These are phyloP conservation scores for Epicoccum sorghinum DNA, from an alignment of 2,329 filamentous ascomycete genomes.

Conservation along the genomic window DNA sequence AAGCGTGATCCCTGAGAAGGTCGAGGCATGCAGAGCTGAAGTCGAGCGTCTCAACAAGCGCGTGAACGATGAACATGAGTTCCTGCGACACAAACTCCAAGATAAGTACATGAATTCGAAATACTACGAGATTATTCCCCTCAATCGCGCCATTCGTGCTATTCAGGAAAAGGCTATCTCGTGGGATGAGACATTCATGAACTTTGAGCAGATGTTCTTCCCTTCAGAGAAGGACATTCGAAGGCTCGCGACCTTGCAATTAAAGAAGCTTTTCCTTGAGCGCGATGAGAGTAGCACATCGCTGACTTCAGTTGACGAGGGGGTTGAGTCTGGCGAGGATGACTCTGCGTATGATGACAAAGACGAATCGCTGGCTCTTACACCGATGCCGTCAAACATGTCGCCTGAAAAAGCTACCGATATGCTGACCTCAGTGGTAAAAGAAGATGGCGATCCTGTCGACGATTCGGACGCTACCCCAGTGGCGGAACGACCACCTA, in stretches of 20 bases:
- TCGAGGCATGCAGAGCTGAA: conserved; percentile 79
- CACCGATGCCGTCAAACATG: conserved; percentile 49
- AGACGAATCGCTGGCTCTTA: conserved; percentile 33
- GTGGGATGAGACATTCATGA: conserved; percentile 88
- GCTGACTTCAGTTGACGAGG: conserved; percentile 71
- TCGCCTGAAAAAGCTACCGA: conserved; percentile 68
- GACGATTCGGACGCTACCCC: conserved; percentile 11
- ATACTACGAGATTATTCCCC: conserved; percentile 95
- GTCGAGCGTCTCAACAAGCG: conserved; percentile 79
- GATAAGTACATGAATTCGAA: conserved; percentile 91
- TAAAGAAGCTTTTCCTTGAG: conserved; percentile 94
- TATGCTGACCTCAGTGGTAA: conserved; percentile 68
- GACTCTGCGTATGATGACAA: conserved; percentile 41
- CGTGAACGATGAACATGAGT: conserved; percentile 80
- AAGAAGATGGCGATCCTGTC: conserved; percentile 55
- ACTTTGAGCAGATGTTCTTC: conserved; percentile 92
- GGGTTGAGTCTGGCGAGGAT: conserved; percentile 54
- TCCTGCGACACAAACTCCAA: conserved; percentile 78
- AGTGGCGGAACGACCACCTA: conserved; percentile 16
- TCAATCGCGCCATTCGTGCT: conserved; percentile 85
- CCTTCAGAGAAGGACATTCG: conserved; percentile 95
- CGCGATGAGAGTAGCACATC: conserved; percentile 80
- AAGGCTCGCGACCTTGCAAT: conserved; percentile 85
- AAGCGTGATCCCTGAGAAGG: conserved; percentile 85
- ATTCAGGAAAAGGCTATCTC: conserved; percentile 92